These are phyloP conservation scores for Leptographium procerum DNA, from an alignment of 2,329 filamentous ascomycete genomes.

Conservation along the genomic window DNA sequence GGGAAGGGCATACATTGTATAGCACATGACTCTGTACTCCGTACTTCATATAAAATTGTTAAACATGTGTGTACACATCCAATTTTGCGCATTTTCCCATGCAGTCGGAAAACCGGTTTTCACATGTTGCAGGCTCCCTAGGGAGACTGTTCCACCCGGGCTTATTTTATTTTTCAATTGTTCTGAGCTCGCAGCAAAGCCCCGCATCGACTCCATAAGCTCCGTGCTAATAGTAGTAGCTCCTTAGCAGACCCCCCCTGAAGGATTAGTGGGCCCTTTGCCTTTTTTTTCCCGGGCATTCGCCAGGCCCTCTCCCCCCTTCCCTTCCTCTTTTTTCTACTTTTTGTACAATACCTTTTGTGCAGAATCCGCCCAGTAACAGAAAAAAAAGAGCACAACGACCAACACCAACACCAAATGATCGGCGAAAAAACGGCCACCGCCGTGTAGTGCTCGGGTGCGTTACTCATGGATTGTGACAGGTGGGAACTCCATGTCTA, in stretches of 20 bases:
- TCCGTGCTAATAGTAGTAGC: too few species aligned
- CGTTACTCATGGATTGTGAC: too few species aligned
- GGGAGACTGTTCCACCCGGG: neutral
- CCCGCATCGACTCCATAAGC: neutral
- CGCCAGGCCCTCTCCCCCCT: neutral
- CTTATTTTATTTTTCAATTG: neutral
- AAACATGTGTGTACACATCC: neutral
- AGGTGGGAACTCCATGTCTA: neutral
- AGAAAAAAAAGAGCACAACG: too few species aligned
- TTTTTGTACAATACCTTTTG: neutral
- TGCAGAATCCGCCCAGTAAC: neutral
- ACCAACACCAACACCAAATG: too few species aligned
- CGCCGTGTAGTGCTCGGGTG: neutral
- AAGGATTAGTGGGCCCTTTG: neutral
- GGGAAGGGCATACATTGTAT: too few species aligned
- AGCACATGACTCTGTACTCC: too few species aligned
- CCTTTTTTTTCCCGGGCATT: neutral
- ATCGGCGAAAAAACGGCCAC: neutral
- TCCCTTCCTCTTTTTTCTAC: neutral
- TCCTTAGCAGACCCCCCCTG: neutral
- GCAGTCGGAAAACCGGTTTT: neutral
- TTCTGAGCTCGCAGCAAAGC: neutral
- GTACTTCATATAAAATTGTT: too few species aligned
- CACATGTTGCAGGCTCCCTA: neutral
- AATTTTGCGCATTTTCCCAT: neutral